Evolutionary conservation across 345 rosid species (phyloP).

Genomic region (Luvunga scandens): DNA sequence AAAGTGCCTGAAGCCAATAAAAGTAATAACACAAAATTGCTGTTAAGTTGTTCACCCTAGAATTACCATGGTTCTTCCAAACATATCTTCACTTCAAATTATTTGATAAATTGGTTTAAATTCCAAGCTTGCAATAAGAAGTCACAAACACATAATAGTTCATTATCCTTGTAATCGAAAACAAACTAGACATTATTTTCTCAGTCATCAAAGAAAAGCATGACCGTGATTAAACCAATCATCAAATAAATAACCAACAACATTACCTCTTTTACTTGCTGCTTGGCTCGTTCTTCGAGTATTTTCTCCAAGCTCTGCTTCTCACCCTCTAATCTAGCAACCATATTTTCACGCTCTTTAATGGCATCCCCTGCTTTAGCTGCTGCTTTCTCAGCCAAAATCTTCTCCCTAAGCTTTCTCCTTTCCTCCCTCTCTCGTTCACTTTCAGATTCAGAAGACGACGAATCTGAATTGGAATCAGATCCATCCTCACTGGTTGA

Average conservation of each 20-base stretch:
- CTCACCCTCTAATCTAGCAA: slow-evolving; percentile 93
- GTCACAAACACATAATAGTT: not conserved
- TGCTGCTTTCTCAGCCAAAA: slow-evolving; percentile 76
- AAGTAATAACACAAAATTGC: not conserved
- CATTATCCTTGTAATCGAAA: not conserved
- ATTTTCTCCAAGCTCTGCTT: slow-evolving; percentile 93
- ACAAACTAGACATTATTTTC: not conserved
- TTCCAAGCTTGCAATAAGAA: not conserved
- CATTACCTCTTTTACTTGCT: slow-evolving; percentile 87
- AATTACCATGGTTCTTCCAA: not conserved
- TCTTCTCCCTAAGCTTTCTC: slow-evolving; percentile 59
- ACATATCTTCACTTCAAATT: not conserved
- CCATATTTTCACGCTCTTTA: slow-evolving; percentile 78
- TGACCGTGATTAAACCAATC: slow-evolving; percentile 1
- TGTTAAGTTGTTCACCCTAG: not conserved
- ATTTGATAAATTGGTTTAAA: not conserved
- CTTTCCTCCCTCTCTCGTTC: slow-evolving; percentile 81
- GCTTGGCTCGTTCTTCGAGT: slow-evolving; percentile 89
- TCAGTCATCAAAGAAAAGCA: not conserved
- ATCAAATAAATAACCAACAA: not conserved
- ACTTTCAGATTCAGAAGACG: slow-evolving; percentile 76
- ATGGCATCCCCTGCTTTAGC: slow-evolving; percentile 72
- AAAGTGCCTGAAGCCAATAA: not conserved
- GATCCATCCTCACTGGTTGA: slow-evolving; percentile 42
- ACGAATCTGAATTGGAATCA: slow-evolving; percentile 58